Evolutionary conservation across 345 rosid genomes (phyloP).

Genomic region (Syzygium jambos): DNA sequence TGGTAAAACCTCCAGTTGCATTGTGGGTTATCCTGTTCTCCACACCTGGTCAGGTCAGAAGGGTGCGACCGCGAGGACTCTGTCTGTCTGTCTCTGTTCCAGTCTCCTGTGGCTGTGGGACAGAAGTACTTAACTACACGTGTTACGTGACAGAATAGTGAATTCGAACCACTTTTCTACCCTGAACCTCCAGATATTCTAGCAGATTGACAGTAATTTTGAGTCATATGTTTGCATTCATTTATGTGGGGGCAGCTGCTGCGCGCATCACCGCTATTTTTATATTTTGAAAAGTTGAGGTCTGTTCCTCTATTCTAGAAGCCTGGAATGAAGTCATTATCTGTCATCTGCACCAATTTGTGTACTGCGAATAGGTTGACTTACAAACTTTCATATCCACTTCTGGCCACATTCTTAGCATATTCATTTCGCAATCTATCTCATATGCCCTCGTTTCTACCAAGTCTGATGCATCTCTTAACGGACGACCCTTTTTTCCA

Average conservation of each 20-base stretch:
- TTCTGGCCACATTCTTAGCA: not conserved
- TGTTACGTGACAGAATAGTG: not conserved
- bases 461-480: not conserved
- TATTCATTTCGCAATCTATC: not conserved
- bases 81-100: not conserved
- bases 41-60: not conserved
- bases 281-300: not conserved
- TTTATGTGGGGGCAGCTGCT: not conserved
- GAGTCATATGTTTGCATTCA: not conserved
- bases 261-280: not conserved
- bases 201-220: not conserved
- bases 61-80: not conserved
- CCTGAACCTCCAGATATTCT: not conserved
- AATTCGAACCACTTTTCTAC: not conserved
- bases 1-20: not conserved
- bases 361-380: not conserved
- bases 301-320: not conserved
- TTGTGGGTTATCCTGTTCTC: not conserved
- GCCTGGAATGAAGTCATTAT: not conserved
- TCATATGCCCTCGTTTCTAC: not conserved
- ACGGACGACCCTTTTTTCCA: conserved; percentile 2
- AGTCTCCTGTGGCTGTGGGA: not conserved
- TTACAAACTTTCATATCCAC: not conserved
- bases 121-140: not conserved
- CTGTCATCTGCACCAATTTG: not conserved